phyloP scores from a whole-genome alignment of 2,329 filamentous ascomycete genomes.

The Fusarium lyarnte region DNA sequence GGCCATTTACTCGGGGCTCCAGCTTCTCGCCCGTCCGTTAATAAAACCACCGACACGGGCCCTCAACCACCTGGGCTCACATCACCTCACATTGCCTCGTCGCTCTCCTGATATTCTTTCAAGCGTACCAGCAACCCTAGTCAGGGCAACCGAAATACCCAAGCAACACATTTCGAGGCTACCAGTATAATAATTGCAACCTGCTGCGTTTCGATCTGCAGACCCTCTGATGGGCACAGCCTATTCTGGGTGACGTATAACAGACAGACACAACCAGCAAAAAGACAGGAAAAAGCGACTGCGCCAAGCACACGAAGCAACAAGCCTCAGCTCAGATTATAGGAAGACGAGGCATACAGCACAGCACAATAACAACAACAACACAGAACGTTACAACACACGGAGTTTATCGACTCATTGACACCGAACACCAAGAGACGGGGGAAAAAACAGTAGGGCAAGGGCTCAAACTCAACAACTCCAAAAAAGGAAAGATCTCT shows the following conservation, averaged over 20 bases:
- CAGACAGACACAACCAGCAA: conserved; percentile 30
- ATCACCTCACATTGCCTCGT: conserved; percentile 44
- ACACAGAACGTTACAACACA: conserved; percentile 8
- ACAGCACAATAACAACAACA: background rate
- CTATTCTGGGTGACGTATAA: conserved; percentile 40
- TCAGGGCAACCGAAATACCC: conserved; percentile 38
- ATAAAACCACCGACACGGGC: conserved; percentile 38
- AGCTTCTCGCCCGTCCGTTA: conserved; percentile 17
- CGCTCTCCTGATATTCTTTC: conserved; percentile 43
- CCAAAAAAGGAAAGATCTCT: conserved; percentile 31
- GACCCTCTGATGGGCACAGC: conserved; percentile 34
- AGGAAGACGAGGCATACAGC: conserved; percentile 29
- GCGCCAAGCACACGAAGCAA: conserved; percentile 34
- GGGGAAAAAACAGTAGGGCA: conserved; percentile 21
- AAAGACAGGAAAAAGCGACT: conserved; percentile 20
- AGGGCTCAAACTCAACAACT: conserved; percentile 35
- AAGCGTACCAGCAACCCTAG: conserved; percentile 31
- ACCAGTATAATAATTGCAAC: conserved; percentile 38
- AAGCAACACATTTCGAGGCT: conserved; percentile 36
- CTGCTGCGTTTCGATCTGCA: conserved; percentile 34
- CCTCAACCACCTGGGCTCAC: conserved; percentile 37
- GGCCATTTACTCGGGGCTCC: conserved; percentile 25
- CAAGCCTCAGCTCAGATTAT: conserved; percentile 24
- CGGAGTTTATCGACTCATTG: conserved; percentile 16
- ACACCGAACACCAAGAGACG: background rate